These are phyloP conservation scores for Esteya vermicola DNA, from an alignment of 2,329 filamentous ascomycete genomes.

Conservation along the genomic window DNA sequence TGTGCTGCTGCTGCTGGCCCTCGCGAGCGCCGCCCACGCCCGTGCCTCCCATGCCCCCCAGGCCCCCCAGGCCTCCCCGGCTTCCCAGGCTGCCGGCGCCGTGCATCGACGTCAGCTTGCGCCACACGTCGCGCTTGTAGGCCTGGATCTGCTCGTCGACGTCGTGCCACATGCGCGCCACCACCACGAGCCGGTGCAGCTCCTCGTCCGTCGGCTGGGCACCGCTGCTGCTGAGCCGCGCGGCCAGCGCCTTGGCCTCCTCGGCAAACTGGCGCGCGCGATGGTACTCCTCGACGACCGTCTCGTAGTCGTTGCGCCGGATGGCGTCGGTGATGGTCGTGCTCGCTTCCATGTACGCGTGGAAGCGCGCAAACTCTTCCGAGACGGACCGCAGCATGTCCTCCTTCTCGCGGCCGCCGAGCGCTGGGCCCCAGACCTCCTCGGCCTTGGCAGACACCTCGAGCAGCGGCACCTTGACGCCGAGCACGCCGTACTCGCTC, in stretches of 20 bases:
- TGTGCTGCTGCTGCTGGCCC: conserved; percentile 61
- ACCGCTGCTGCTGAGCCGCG: conserved; percentile 24
- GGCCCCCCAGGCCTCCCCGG: neutral
- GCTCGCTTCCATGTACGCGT: conserved; percentile 69
- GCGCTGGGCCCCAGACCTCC: conserved; percentile 90
- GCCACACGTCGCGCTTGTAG: conserved; percentile 87
- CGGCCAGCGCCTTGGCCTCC: conserved; percentile 57
- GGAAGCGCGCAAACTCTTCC: conserved; percentile 62
- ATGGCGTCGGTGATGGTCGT: conserved; percentile 69
- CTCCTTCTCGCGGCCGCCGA: conserved; percentile 84
- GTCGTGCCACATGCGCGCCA: conserved; percentile 89
- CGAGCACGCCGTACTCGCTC: conserved; percentile 77
- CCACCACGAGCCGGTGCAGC: conserved; percentile 74
- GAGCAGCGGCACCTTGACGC: conserved; percentile 75
- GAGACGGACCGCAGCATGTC: conserved; percentile 70
- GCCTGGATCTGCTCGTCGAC: conserved; percentile 73
- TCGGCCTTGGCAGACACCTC: conserved; percentile 91
- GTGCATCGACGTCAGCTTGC: conserved; percentile 57
- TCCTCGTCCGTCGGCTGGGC: conserved; percentile 54
- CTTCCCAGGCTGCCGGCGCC: conserved; percentile 23
- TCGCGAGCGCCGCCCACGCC: conserved; percentile 27
- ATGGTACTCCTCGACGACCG: conserved; percentile 72
- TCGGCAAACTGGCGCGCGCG: conserved; percentile 71
- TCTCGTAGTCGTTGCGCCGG: conserved; percentile 81
- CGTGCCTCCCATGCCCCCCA: conserved; percentile 13